These are phyloP conservation scores for Fusarium sp. DNA, from an alignment of 2,329 filamentous ascomycete genomes.

Conservation along the genomic window DNA sequence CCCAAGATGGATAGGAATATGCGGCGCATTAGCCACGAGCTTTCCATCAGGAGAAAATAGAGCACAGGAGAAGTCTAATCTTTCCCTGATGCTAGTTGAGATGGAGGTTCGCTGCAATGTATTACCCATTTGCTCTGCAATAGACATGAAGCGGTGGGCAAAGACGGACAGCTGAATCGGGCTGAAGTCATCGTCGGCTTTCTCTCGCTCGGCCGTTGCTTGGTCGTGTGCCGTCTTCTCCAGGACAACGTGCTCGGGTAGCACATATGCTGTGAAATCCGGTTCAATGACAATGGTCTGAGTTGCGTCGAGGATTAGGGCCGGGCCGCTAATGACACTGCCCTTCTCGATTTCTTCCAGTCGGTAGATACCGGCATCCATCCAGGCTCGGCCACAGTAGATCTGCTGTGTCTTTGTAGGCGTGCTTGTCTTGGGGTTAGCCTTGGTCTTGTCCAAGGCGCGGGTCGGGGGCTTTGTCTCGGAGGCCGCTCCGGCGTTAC, in stretches of 20 bases:
- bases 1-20: constrained; percentile 18
- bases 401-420: not conserved
- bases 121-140: constrained; percentile 70
- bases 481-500: not conserved
- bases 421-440: not conserved
- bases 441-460: not conserved
- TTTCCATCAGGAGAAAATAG: constrained; percentile 49
- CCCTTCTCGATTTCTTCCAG: not conserved
- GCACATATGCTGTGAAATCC: constrained; percentile 45
- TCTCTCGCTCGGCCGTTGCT: not conserved
- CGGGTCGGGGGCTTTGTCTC: not conserved
- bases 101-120: constrained; percentile 68
- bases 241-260: constrained; percentile 48
- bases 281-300: not conserved
- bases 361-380: not conserved
- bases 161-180: constrained; percentile 67
- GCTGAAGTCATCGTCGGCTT: constrained; percentile 46
- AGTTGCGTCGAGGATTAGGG: not conserved
- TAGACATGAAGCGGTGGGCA: constrained; percentile 69
- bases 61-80: constrained; percentile 58
- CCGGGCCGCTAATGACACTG: not conserved
- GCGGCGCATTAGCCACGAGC: constrained; percentile 19
- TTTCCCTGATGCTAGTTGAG: constrained; percentile 61
- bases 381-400: constrained; percentile 22
- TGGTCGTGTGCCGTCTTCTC: constrained; percentile 31